Conservation (phyloP, 305 asterid genomes). For the Rubia balearica region DNA sequence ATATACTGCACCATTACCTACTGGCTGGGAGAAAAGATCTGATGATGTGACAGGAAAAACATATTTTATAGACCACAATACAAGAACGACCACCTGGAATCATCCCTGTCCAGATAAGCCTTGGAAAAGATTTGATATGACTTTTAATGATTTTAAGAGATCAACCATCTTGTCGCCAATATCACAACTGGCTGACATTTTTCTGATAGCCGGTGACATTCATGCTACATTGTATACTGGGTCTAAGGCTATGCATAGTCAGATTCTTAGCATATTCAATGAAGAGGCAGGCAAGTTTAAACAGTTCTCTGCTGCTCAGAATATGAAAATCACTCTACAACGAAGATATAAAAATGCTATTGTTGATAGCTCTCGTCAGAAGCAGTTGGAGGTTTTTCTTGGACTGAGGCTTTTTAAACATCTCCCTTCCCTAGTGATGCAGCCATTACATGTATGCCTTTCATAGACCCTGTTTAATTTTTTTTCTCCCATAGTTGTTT, state of each 20-base stretch:
- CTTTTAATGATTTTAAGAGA: slow-evolving; percentile 93
- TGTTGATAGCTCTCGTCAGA: slow-evolving; percentile 97
- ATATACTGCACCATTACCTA: slow-evolving; percentile 93
- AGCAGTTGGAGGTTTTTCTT: slow-evolving; percentile 89
- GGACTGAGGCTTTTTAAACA: slow-evolving; percentile 92
- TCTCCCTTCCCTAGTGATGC: slow-evolving; percentile 70
- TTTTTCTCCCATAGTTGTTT: background rate
- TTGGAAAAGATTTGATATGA: slow-evolving; percentile 98
- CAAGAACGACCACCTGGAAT: slow-evolving; percentile 95
- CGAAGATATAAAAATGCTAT: slow-evolving; percentile 95
- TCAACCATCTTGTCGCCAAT: slow-evolving; percentile 89
- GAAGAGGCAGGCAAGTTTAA: slow-evolving; percentile 94
- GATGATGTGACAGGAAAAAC: slow-evolving; percentile 96
- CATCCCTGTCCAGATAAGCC: slow-evolving; percentile 99
- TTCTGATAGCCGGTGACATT: slow-evolving; percentile 86
- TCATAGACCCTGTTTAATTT: background rate
- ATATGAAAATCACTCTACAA: slow-evolving; percentile 89
- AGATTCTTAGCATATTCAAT: slow-evolving; percentile 92
- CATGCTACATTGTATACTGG: slow-evolving; percentile 96
- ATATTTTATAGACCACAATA: slow-evolving; percentile 93
- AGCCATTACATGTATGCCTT: slow-evolving; percentile 68
- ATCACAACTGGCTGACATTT: slow-evolving; percentile 80
- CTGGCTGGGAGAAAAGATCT: slow-evolving; percentile 97
- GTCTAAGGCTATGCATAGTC: slow-evolving; percentile 99
- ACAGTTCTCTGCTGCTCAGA: slow-evolving; percentile 98